Percentiles rank a stretch among this genome's conserved stretches.
These are phyloP conservation scores for Cladorrhinum sp. DNA, from an alignment of 2,329 filamentous ascomycete species.

Conservation along the genomic window DNA sequence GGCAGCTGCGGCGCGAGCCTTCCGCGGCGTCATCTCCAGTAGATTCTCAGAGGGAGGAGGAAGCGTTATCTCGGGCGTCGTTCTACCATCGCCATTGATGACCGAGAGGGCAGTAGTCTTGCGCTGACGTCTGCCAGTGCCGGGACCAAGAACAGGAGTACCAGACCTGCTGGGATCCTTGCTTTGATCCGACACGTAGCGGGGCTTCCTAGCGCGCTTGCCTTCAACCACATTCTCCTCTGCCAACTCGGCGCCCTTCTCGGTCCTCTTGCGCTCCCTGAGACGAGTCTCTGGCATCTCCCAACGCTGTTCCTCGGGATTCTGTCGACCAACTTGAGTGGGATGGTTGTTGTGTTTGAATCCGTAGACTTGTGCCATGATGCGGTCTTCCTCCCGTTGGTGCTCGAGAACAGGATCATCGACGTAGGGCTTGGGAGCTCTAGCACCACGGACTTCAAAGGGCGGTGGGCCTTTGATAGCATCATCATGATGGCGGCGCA, in stretches of 20 bases:
- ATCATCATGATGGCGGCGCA: slow-evolving; percentile 35
- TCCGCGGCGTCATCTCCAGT: slow-evolving; percentile 17
- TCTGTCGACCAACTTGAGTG: slow-evolving; percentile 57
- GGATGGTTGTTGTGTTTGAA: slow-evolving; percentile 60
- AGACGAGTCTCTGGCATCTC: slow-evolving; percentile 54
- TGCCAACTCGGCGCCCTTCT: slow-evolving; percentile 55
- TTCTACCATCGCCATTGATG: slow-evolving; percentile 16
- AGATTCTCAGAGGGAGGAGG: slow-evolving; percentile 11
- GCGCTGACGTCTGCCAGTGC: slow-evolving; percentile 28
- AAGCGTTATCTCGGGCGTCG: slow-evolving; percentile 5
- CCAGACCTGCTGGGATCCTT: slow-evolving; percentile 51
- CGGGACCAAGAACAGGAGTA: slow-evolving; percentile 42
- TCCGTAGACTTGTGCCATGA: slow-evolving; percentile 58
- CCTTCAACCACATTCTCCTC: slow-evolving; percentile 44
- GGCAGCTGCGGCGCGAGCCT: slow-evolving; percentile 20
- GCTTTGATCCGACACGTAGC: slow-evolving; percentile 50
- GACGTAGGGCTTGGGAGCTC: slow-evolving; percentile 41
- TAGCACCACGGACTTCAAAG: slow-evolving; percentile 54
- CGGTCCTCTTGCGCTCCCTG: slow-evolving; percentile 56
- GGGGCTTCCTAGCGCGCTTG: slow-evolving; percentile 53
- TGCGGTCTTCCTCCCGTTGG: slow-evolving; percentile 48
- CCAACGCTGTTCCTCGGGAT: slow-evolving; percentile 55
- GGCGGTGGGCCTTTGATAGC: slow-evolving; percentile 41
- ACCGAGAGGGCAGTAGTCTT: slow-evolving; percentile 11
- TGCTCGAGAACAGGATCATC: slow-evolving; percentile 47